phyloP scores from a whole-genome alignment of 352 stramenopile species.

The Globisporangium paroecandrum region DNA sequence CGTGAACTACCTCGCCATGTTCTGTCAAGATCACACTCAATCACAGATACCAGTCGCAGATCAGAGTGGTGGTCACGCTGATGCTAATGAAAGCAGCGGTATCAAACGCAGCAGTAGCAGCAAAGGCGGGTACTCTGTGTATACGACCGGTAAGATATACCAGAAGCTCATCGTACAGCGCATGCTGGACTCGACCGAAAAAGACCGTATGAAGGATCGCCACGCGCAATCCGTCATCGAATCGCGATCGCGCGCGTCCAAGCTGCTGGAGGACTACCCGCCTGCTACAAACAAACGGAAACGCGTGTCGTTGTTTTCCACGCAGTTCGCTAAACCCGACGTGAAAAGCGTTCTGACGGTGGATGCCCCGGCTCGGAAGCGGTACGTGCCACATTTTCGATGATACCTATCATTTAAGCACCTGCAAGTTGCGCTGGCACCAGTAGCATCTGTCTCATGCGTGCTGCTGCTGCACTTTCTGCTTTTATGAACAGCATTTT shows the following conservation, averaged over 20 bases:
- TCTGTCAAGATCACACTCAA: constrained; percentile 19
- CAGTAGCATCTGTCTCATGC: background rate
- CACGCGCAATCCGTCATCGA: constrained; percentile 71
- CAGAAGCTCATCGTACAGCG: constrained; percentile 84
- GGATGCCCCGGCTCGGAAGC: background rate
- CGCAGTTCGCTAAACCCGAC: constrained; percentile 16
- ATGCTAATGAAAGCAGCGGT: background rate
- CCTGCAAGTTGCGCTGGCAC: background rate
- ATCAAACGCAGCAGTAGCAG: too few relatives aligned
- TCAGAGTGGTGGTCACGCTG: background rate
- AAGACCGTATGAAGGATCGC: constrained; percentile 78
- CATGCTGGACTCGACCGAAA: constrained; percentile 69
- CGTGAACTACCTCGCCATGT: constrained; percentile 67
- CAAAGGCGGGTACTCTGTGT: constrained; percentile 40
- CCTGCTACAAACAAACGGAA: constrained; percentile 4
- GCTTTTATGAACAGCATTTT: constrained; percentile 10
- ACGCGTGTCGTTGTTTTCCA: constrained; percentile 14
- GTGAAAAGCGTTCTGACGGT: background rate
- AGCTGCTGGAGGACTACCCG: constrained; percentile 40
- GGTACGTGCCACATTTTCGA: constrained; percentile 5
- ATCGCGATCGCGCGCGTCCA: constrained; percentile 66
- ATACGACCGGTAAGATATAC: constrained; percentile 57
- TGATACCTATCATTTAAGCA: background rate
- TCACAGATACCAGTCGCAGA: background rate
- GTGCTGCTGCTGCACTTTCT: background rate